phyloP scores from a whole-genome alignment of 2,329 filamentous ascomycete genomes.

The Diaporthe citrichinensis region DNA sequence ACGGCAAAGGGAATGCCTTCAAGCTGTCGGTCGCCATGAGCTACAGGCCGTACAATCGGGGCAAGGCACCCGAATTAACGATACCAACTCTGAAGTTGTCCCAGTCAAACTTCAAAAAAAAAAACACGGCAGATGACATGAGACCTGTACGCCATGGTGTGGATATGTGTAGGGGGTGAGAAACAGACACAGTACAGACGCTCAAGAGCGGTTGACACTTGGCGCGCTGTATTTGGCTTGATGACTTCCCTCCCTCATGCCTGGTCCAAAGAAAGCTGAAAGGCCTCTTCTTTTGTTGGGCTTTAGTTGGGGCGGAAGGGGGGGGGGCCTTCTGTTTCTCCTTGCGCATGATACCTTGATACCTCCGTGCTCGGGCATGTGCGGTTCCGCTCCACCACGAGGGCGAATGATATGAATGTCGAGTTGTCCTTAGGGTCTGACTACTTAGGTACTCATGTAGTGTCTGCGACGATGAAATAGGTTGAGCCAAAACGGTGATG shows the following conservation, averaged over 20 bases:
- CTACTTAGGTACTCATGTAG: too few species aligned
- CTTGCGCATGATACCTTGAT: background rate
- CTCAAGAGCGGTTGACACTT: background rate
- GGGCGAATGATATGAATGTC: background rate
- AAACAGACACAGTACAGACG: background rate
- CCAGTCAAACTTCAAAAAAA: background rate
- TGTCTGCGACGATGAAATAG: background rate
- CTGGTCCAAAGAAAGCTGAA: background rate
- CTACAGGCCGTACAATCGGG: background rate
- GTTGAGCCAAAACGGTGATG: background rate
- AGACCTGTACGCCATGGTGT: background rate
- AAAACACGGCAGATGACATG: background rate
- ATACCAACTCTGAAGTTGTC: too few species aligned
- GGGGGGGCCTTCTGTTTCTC: background rate
- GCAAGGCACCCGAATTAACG: background rate
- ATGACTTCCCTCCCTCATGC: background rate
- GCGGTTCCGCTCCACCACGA: background rate
- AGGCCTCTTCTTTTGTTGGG: background rate
- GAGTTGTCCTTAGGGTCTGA: background rate
- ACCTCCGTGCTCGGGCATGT: conserved; percentile 10
- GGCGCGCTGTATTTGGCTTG: background rate
- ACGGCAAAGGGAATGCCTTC: background rate
- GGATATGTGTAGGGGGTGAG: background rate
- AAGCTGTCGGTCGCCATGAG: background rate
- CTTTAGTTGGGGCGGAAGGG: background rate